Percentiles rank a stretch among this genome's conserved stretches.
These are phyloP conservation scores for Trypanosomatidae sp. DNA, from an alignment of 208 protist genomes.

Conservation along the genomic window DNA sequence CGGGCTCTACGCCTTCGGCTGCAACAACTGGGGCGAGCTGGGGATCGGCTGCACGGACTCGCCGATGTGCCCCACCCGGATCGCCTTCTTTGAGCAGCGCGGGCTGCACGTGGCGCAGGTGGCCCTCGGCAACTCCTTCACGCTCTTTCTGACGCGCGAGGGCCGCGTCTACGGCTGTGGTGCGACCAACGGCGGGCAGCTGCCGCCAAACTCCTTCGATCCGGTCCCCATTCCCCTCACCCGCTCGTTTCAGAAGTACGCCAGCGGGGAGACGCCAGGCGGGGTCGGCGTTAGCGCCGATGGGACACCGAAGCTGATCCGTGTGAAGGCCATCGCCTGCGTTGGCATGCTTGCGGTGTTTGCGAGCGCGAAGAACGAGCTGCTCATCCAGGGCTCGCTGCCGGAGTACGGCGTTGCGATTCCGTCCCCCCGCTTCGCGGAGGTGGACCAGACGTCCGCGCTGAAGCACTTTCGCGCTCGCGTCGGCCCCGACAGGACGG, in stretches of 20 bases:
- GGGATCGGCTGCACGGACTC: conserved; percentile 58
- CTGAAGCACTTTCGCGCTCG: conserved; percentile 11
- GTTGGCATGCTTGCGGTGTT: conserved; percentile 47
- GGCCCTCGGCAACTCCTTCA: conserved; percentile 62
- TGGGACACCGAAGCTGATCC: conserved; percentile 46
- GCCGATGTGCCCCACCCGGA: conserved; percentile 52
- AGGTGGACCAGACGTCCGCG: conserved; percentile 40
- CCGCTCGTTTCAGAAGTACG: conserved; percentile 38
- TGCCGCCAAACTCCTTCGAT: conserved; percentile 64
- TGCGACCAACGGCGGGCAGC: conserved; percentile 60
- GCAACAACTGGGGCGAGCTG: conserved; percentile 80
- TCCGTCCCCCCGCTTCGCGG: conserved; percentile 49
- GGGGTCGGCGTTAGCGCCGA: too few relatives aligned
- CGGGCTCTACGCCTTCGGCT: conserved; percentile 55
- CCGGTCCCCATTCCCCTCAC: conserved; percentile 57
- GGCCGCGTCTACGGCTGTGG: conserved; percentile 73
- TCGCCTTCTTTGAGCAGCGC: conserved; percentile 48
- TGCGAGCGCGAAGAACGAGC: conserved; percentile 50
- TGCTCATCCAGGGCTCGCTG: conserved; percentile 62
- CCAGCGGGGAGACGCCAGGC: background rate
- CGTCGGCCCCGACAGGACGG: background rate
- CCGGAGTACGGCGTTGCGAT: conserved; percentile 58
- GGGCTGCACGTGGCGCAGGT: conserved; percentile 47
- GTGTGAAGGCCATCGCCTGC: conserved; percentile 65
- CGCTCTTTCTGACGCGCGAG: conserved; percentile 71